Conservation (phyloP, 2,329 filamentous ascomycete genomes). For the Neurospora sp. region DNA sequence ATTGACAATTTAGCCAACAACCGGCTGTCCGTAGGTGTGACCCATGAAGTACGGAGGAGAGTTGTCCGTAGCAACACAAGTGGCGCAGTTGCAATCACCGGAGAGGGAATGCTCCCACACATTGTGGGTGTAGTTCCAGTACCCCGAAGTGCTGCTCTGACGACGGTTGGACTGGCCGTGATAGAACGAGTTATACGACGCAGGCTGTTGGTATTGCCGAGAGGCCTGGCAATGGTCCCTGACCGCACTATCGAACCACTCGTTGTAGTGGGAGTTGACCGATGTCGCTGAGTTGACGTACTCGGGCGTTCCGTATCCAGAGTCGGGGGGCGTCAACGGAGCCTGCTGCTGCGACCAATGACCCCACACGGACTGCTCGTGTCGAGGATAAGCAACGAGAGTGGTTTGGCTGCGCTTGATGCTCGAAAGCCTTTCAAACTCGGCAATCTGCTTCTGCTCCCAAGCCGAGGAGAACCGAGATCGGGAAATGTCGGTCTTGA, state of each 20-base stretch:
- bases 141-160: conserved; percentile 30
- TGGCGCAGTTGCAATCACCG: conserved; percentile 40
- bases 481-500: conserved; percentile 32
- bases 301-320: conserved; percentile 52
- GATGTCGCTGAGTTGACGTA: conserved; percentile 46
- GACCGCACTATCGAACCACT: conserved; percentile 41
- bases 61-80: conserved; percentile 32
- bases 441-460: conserved; percentile 45
- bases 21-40: conserved; percentile 43
- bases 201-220: conserved; percentile 34
- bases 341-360: conserved; percentile 25
- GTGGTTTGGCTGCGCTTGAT: conserved; percentile 30
- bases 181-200: conserved; percentile 24
- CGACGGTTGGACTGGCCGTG: conserved; percentile 33
- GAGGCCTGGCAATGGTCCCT: conserved; percentile 22
- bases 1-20: conserved; percentile 36
- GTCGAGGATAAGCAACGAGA: conserved; percentile 29
- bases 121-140: conserved; percentile 36
- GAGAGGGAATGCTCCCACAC: conserved; percentile 41
- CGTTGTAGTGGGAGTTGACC: conserved; percentile 45
- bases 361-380: conserved; percentile 35
- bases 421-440: conserved; percentile 36
- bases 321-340: conserved; percentile 49
- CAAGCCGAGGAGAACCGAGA: conserved; percentile 31
- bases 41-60: conserved; percentile 37